phyloP scores from a whole-genome alignment of 306 rosid species.

The Vicia villosa region DNA sequence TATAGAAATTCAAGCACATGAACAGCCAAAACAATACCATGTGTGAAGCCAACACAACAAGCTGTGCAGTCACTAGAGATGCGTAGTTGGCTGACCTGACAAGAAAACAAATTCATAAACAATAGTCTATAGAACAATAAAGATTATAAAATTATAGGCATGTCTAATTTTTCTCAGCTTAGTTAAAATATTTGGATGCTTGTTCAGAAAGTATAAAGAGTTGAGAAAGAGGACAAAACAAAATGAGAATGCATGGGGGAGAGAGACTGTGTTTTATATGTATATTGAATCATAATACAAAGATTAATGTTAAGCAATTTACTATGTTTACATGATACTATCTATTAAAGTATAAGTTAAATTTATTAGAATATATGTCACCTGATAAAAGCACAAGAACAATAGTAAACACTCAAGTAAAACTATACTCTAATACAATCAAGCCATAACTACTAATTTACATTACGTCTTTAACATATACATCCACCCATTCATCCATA shows the following conservation, averaged over 20 bases:
- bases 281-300: not conserved
- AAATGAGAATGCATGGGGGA: not conserved
- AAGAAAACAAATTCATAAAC: constrained; percentile 25
- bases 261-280: not conserved
- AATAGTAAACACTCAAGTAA: not conserved
- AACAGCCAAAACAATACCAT: constrained; percentile 65
- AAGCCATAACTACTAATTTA: constrained; percentile 4
- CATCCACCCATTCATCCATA: not conserved
- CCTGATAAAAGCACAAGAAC: not conserved
- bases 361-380: not conserved
- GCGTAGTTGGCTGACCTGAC: constrained; percentile 88
- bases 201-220: not conserved
- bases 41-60: constrained; percentile 78
- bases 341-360: not conserved
- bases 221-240: not conserved
- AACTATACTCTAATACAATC: not conserved
- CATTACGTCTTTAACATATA: not conserved
- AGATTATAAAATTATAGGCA: constrained; percentile 10
- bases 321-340: not conserved
- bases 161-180: constrained; percentile 15
- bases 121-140: constrained; percentile 20
- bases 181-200: not conserved
- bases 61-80: constrained; percentile 85
- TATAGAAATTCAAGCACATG: constrained; percentile 25
- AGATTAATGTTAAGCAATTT: not conserved